Base-by-base conservation (phyloP, 2,329 filamentous ascomycete species). In the Fusarium odoratissimum region DNA sequence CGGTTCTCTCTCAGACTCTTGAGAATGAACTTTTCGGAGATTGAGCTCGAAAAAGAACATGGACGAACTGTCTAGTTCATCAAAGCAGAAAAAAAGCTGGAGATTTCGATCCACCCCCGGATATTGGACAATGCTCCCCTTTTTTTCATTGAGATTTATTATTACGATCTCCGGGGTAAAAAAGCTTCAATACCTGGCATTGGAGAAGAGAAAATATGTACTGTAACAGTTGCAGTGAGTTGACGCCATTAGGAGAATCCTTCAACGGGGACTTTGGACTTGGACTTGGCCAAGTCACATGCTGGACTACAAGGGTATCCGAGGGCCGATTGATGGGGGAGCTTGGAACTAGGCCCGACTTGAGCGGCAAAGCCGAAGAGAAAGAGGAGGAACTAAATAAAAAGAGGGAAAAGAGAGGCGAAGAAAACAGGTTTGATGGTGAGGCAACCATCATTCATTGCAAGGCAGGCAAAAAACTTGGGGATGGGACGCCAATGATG, bases 311-410 rank as follows among this genome's bases (percentile, higher is more conserved):
- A 60, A 52, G 45, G 64, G 40, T 46, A 38, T 44, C 65, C 65
- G 64, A 68, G 65, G 65, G 64, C 57, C 64, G 42, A 49, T 56
- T 61, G 44, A 57, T 30, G 48, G 60, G 48, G 42, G 38, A 45
- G 30, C 52, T 58, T 56, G 44, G 42, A 30, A 60, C 60, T 67
- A 71, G 49, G 42, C 60, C 49, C 68, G 52, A 67, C 56, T 71
- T 16, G 44, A 71, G 51, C 57, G 41, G 49, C 51, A 60, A 55
- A 41, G 71, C 63, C 64, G 60, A 67, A 52, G 61, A 37, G 23
- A 35, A 45, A 35, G 25, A 42, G 37, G 45, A n/a, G 17, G 28
- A 23, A 41, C 49, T 54, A 54, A 30, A 19, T 10, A 12, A 19
- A n/a, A 54, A 54, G 21, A 40, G 49, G 49, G 21, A 54, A 54